Evolutionary conservation across 2,329 filamentous ascomycete species (phyloP).

Genomic region (Tolypocladium guangdongense): DNA sequence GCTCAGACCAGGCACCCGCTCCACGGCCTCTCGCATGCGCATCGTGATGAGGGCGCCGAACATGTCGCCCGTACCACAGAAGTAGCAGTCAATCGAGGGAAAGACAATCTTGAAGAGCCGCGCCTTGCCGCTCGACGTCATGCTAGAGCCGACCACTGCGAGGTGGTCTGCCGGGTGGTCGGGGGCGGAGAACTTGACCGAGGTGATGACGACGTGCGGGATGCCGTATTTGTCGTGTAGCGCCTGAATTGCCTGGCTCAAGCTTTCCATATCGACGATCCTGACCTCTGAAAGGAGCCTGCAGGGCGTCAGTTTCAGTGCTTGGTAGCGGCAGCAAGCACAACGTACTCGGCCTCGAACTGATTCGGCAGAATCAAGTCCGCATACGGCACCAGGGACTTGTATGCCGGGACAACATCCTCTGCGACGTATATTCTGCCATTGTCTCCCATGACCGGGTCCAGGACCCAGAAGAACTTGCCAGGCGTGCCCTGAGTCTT

Average conservation of each 20-base stretch:
- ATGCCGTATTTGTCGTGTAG: slow-evolving; percentile 68
- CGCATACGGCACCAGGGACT: slow-evolving; percentile 64
- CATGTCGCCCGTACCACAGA: slow-evolving; percentile 96
- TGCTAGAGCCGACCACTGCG: slow-evolving; percentile 68
- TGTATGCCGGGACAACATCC: slow-evolving; percentile 87
- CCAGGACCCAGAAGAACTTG: slow-evolving; percentile 91
- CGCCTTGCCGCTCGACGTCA: slow-evolving; percentile 49
- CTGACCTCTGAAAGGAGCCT: slow-evolving; percentile 78
- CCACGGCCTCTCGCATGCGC: slow-evolving; percentile 73
- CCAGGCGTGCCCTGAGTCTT: slow-evolving; percentile 53
- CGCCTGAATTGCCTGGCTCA: slow-evolving; percentile 62
- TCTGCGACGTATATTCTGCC: slow-evolving; percentile 83
- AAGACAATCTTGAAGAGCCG: slow-evolving; percentile 86
- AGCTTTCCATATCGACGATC: slow-evolving; percentile 63
- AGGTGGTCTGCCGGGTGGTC: slow-evolving; percentile 41
- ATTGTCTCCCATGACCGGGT: slow-evolving; percentile 98
- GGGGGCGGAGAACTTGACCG: slow-evolving; percentile 56
- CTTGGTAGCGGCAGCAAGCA: not conserved
- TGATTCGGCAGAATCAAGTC: slow-evolving; percentile 94
- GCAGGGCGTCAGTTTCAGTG: slow-evolving; percentile 1
- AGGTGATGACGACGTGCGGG: slow-evolving; percentile 89
- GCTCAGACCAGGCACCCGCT: slow-evolving; percentile 32
- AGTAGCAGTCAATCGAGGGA: slow-evolving; percentile 83
- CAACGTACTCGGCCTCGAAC: slow-evolving; percentile 81
- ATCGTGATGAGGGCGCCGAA: slow-evolving; percentile 87